Evolutionary conservation across 1,139 yeast species (phyloP), one percentile per base, ranked within the genome.

Genomic region (Geotrichum siamense): DNA sequence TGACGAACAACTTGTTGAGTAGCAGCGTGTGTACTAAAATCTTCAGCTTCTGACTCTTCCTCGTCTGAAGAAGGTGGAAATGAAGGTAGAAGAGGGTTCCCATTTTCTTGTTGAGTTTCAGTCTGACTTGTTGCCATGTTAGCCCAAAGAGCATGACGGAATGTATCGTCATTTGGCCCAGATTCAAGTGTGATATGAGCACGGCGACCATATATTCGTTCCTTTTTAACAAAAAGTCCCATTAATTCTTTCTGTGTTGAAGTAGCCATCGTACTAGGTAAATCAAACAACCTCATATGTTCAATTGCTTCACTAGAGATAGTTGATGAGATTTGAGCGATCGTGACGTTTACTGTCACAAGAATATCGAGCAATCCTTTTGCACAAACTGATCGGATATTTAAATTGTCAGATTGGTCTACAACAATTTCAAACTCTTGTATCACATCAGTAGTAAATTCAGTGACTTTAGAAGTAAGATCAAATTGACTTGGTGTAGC

Each of bases 141-240:
- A 17, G 30, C 44, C 21, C 31, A 16, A 10, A 45, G 31, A 15
- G 35, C 43, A 2, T 36, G 37, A 9, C 37, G 31, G 26, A 38
- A 46, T 5, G 25, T 43, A 8, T 23, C 5, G 22, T 41, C 44
- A 5, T 41, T 32, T 5, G 44, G 41, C 12, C 45, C 54, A 5
- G 43, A 45, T 10, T 48, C 49, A n/a, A 51, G 29, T 10, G 49
- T 44, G 15, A 44, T 39, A 9, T 45, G 36, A 9, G 41, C 48
- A 3, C 42, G 43, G 19, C 41, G 37, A 16, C 49, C 48, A 32
- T 53, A 53, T 10, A 39, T 39, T 17, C 43, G 39, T 36, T 56
- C 60, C 28, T 55, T 50, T 8, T 39, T 48, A 20, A 56, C 36
- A 30, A 52, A 56, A 9, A 53, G 30, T 10, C 48, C 43, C 51